A percentile compares a stretch with the other conserved stretches of the same genome.
Conservation (phyloP, 2,329 filamentous ascomycete genomes). For the Leptographium radiaticola region DNA sequence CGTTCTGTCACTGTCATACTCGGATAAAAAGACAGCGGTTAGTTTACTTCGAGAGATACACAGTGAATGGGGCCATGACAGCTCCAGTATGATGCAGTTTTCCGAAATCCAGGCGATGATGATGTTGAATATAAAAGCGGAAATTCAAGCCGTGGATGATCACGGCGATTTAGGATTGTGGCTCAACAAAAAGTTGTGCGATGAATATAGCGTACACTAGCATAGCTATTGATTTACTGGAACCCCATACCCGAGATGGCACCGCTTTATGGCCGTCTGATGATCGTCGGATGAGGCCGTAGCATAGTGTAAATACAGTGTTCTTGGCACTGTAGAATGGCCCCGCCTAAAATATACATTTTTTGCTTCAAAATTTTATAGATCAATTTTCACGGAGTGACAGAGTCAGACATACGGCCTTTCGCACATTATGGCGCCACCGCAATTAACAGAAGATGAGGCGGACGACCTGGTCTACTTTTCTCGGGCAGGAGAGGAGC, state of each 20-base stretch:
- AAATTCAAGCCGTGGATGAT: constrained; percentile 59
- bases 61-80: constrained; percentile 11
- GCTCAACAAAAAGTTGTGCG: constrained; percentile 30
- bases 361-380: background rate
- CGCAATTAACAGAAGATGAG: constrained; percentile 57
- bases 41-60: constrained; percentile 35
- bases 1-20: constrained; percentile 28
- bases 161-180: constrained; percentile 35
- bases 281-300: background rate
- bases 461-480: constrained; percentile 89
- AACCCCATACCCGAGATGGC: too few species aligned
- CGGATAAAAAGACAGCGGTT: constrained; percentile 46
- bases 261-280: background rate
- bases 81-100: constrained; percentile 25
- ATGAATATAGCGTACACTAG: background rate
- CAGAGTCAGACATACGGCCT: background rate
- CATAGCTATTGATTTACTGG: too few species aligned
- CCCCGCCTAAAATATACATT: background rate
- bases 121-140: constrained; percentile 60
- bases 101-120: constrained; percentile 60
- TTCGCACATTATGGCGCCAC: constrained; percentile 12
- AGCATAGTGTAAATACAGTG: background rate
- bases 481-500: constrained; percentile 62
- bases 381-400: background rate
- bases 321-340: background rate